Percentiles rank a stretch among this genome's conserved stretches.
Conservation (phyloP, 2,329 filamentous ascomycete species). For the Neopestalotiopsis sp. region DNA sequence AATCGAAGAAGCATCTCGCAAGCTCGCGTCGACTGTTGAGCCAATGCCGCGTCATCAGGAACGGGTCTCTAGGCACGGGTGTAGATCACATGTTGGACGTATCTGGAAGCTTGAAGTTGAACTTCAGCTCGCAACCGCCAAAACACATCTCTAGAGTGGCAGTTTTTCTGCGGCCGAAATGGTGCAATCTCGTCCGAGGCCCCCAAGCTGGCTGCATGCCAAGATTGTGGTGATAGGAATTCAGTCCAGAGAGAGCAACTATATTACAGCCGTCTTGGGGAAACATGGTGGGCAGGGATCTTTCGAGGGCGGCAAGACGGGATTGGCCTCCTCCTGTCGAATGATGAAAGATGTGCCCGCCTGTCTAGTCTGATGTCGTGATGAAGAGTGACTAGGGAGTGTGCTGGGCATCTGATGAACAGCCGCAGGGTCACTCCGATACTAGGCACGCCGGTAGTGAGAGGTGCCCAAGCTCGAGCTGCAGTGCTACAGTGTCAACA, state of each 20-base stretch:
- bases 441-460: neutral
- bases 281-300: neutral
- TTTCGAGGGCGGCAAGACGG: neutral
- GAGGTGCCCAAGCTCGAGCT: neutral
- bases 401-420: neutral
- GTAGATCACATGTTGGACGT: conserved; percentile 15
- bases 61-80: neutral
- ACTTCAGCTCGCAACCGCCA: neutral
- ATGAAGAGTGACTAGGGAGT: neutral
- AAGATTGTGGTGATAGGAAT: neutral
- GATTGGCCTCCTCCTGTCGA: neutral
- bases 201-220: neutral
- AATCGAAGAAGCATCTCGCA: neutral
- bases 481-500: neutral
- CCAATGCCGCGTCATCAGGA: conserved; percentile 13
- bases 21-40: neutral
- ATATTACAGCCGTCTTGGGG: neutral
- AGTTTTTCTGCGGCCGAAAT: neutral
- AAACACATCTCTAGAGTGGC: neutral
- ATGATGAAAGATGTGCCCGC: neutral
- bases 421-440: neutral
- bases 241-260: neutral
- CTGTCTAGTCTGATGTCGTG: neutral
- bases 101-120: conserved; percentile 17
- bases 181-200: neutral